These are phyloP conservation scores for Daldinia loculata DNA, from an alignment of 495 filamentous ascomycete genomes.

Conservation along the genomic window DNA sequence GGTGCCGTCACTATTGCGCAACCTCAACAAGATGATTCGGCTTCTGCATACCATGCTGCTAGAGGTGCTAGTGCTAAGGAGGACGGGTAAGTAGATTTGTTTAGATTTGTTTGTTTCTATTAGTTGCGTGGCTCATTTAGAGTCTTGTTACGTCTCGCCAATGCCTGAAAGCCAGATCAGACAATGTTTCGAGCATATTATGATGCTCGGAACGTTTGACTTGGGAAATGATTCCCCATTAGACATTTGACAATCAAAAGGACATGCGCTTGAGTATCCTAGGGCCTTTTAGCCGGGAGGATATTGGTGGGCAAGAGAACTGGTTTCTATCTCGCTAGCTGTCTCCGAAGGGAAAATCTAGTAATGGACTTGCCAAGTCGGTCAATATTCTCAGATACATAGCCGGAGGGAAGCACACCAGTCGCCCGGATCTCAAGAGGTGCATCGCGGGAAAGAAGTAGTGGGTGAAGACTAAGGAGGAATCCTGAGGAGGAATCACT, in stretches of 20 bases:
- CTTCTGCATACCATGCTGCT: conserved; percentile 44
- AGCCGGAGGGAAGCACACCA: conserved; percentile 34
- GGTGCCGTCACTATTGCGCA: conserved; percentile 45
- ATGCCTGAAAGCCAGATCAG: conserved; percentile 20
- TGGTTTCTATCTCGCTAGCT: conserved; percentile 38
- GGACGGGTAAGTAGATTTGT: conserved; percentile 87
- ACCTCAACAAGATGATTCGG: conserved; percentile 50
- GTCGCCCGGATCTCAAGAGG: conserved; percentile 36
- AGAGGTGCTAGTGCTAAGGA: conserved; percentile 83
- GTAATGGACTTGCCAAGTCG: conserved; percentile 39
- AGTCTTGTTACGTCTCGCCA: conserved; percentile 20
- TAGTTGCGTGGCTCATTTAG: conserved; percentile 20
- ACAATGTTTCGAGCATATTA: conserved; percentile 15
- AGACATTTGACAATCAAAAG: conserved; percentile 18
- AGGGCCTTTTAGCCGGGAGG: conserved; percentile 29
- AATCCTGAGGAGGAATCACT: conserved; percentile 40
- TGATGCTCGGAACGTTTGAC: conserved; percentile 15
- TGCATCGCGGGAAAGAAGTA: conserved; percentile 39
- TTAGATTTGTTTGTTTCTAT: conserved; percentile 37
- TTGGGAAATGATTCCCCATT: conserved; percentile 4
- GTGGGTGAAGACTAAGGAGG: conserved; percentile 30
- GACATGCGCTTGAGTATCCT: conserved; percentile 31
- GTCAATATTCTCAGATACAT: conserved; percentile 44
- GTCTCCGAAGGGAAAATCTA: conserved; percentile 35
- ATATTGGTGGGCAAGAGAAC: conserved; percentile 29